Conservation (phyloP, 2,329 filamentous ascomycete species). For the Pseudogymnoascus sp. region DNA sequence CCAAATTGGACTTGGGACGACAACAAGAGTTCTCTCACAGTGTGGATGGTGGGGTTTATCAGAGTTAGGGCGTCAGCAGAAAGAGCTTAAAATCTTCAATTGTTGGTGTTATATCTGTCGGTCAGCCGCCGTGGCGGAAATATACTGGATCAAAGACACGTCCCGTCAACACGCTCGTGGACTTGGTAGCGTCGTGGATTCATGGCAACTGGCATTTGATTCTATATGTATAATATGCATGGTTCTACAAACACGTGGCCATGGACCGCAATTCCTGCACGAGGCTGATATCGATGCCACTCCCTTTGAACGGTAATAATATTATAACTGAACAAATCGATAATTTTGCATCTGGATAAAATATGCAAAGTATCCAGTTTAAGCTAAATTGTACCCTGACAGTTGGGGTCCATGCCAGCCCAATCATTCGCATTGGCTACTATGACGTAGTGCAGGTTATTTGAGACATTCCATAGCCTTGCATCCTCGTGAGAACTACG, state of each 20-base stretch:
- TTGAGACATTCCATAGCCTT: slow-evolving; percentile 1
- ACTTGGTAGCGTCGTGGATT: neutral
- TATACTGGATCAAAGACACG: neutral
- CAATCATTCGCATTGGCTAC: neutral
- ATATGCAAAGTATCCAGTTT: neutral
- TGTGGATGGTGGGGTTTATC: neutral
- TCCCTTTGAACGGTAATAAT: neutral
- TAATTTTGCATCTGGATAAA: neutral
- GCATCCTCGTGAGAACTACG: neutral
- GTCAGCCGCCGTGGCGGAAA: neutral
- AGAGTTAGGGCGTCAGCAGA: neutral
- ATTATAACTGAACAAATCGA: neutral
- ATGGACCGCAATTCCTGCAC: neutral
- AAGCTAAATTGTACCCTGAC: neutral
- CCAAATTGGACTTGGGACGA: neutral
- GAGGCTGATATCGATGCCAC: neutral
- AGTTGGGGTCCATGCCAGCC: neutral
- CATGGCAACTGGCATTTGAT: neutral
- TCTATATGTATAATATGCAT: neutral
- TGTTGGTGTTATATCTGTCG: neutral
- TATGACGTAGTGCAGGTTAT: neutral
- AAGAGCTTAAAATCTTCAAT: neutral
- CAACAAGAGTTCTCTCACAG: neutral
- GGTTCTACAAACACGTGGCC: neutral
- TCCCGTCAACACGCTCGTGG: neutral